Conservation (phyloP, 2,329 filamentous ascomycete genomes). For the Sporothrix globosa region DNA sequence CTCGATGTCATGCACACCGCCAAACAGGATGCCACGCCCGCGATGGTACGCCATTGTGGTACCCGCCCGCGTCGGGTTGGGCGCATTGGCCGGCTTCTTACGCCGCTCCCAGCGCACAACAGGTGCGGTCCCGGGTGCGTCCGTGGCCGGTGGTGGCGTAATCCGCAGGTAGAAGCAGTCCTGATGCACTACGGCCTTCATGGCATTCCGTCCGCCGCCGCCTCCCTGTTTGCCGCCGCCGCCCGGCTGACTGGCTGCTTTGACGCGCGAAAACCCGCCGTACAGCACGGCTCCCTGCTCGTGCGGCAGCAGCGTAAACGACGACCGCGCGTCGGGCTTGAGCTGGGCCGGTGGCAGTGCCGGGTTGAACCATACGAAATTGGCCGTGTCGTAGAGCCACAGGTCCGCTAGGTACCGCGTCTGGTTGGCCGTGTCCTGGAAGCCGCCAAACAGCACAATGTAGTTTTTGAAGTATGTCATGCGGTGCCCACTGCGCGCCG, state of each 20-base stretch:
- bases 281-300: constrained; percentile 88
- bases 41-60: constrained; percentile 95
- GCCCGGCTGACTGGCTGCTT: constrained; percentile 68
- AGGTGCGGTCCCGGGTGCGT: constrained; percentile 66
- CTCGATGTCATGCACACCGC: constrained; percentile 91
- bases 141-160: constrained; percentile 69
- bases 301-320: constrained; percentile 88
- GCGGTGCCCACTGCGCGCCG: constrained; percentile 85
- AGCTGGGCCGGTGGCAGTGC: constrained; percentile 74
- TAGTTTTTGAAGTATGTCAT: constrained; percentile 99
- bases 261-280: constrained; percentile 91
- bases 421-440: constrained; percentile 93
- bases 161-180: constrained; percentile 93
- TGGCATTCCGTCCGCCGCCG: constrained; percentile 63
- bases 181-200: constrained; percentile 88
- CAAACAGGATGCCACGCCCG: constrained; percentile 88
- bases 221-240: constrained; percentile 59
- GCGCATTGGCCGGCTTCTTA: constrained; percentile 88
- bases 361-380: constrained; percentile 82
- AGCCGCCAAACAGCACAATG: constrained; percentile 92
- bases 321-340: constrained; percentile 88
- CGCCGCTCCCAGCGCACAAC: constrained; percentile 86
- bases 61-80: constrained; percentile 80
- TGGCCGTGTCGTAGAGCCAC: constrained; percentile 92
- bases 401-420: constrained; percentile 92